Evolutionary conservation across 2,329 filamentous ascomycete species (phyloP).

Genomic region (Apiospora marii): DNA sequence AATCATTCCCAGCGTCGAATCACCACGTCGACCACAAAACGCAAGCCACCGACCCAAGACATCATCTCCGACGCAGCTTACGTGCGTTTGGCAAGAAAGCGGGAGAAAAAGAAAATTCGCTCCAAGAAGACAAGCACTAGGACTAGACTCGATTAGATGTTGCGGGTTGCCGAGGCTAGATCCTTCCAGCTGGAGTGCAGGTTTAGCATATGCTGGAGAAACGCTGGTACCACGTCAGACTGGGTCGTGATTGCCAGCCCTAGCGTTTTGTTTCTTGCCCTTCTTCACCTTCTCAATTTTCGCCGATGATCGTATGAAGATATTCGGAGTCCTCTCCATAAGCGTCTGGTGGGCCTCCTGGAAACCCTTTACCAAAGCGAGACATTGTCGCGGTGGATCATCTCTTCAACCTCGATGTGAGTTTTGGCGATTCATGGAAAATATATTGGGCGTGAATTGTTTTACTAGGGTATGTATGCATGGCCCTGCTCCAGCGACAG

Average conservation of each 20-base stretch:
- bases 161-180: not conserved
- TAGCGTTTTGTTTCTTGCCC: not conserved
- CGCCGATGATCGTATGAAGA: not conserved
- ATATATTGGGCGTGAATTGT: not conserved
- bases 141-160: conserved; percentile 1
- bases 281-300: not conserved
- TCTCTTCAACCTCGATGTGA: not conserved
- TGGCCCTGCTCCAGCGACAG: not conserved
- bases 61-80: conserved; percentile 2
- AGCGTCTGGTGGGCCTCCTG: not conserved
- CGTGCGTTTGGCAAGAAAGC: not conserved
- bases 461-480: too few species aligned
- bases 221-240: not conserved
- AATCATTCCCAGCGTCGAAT: not conserved
- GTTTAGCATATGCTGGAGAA: not conserved
- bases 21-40: not conserved
- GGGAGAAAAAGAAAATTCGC: not conserved
- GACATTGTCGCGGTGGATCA: not conserved
- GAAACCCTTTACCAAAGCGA: not conserved
- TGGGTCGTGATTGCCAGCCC: not conserved
- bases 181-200: not conserved
- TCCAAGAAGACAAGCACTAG: not conserved
- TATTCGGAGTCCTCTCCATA: not conserved
- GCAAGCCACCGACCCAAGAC: not conserved
- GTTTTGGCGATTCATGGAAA: too few species aligned